Evolutionary conservation across 306 rosid genomes (phyloP), one percentile per base, ranked within the genome.

Genomic region (Castanospermum australe): DNA sequence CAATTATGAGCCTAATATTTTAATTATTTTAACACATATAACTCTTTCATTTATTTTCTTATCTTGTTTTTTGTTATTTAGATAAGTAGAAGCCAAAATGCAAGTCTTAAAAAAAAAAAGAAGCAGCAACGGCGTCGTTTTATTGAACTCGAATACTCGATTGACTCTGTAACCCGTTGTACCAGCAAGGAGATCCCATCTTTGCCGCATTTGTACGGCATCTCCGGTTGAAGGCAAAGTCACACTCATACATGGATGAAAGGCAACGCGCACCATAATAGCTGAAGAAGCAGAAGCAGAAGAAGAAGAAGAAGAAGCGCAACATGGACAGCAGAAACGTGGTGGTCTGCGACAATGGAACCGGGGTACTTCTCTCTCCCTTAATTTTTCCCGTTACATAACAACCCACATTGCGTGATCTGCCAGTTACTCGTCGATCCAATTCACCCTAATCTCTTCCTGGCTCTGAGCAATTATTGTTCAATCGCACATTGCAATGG

Each of bases 271-370:
- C 81, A 39, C 21, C 24, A 20, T 50, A 28, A 39, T 28, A n/a
- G 30, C 55, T 52, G 33, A 10, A 22, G 33, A 73, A 18, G 38
- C 62, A 38, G 33, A 15, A 33, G 36, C 54, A 28, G 41, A 70
- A 24, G 52, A 68, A 68, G 3, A 25, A 30, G 72, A 77, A 70
- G 82, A 71, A 67, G 59, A 57, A 71, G 66, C 57, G 12, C 69
- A 61, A 0, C 54, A 95, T 95, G 99, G 97, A 91, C 77, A 93
- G 77, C 81, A 86, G 81, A 82, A 93, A 91, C 52, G 91, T 95
- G 79, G 92, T 95, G 88, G 98, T 95, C 66, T 95, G 99, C 81
- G 98, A 95, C 87, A 95, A 95, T 79, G 99, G 99, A 88, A 95
- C 99, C 36, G 99, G 98, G 78, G 97, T 95, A 84, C 63, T 17